Conservation (phyloP, 805 yeast genomes). For the Candida andamanensis region DNA sequence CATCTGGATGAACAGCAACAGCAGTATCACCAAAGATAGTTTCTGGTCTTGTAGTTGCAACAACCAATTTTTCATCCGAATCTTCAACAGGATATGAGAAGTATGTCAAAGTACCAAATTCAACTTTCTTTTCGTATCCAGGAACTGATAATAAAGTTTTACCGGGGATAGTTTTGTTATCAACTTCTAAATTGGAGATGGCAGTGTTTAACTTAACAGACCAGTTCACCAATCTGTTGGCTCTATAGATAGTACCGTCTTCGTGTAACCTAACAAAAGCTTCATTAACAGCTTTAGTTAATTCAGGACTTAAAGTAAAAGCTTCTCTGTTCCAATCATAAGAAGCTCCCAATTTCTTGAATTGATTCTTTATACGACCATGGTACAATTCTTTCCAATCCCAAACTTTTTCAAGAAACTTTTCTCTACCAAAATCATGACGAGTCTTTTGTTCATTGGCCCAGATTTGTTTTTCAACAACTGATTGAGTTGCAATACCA, state of each 20-base stretch:
- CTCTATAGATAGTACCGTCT: constrained; percentile 94
- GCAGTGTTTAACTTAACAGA: constrained; percentile 93
- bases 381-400: constrained; percentile 98
- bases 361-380: constrained; percentile 74
- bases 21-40: constrained; percentile 97
- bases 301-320: constrained; percentile 79
- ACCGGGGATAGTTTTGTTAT: constrained; percentile 82
- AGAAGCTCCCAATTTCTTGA: constrained; percentile 88
- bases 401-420: constrained; percentile 85
- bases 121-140: constrained; percentile 82
- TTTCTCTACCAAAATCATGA: constrained; percentile 93
- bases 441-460: constrained; percentile 82
- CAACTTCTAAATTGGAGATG: constrained; percentile 92
- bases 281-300: constrained; percentile 77
- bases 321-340: constrained; percentile 96
- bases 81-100: constrained; percentile 86
- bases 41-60: constrained; percentile 99
- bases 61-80: constrained; percentile 79
- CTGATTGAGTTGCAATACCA: constrained; percentile 98
- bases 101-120: constrained; percentile 95
- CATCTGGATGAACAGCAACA: constrained; percentile 96
- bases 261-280: constrained; percentile 90
- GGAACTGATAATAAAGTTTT: constrained; percentile 81
- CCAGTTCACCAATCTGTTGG: constrained; percentile 92
- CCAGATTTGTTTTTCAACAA: constrained; percentile 95